Evolutionary conservation across 116 monocot species (phyloP), one percentile per base, ranked within the genome.

Genomic region (Zostera marina): DNA sequence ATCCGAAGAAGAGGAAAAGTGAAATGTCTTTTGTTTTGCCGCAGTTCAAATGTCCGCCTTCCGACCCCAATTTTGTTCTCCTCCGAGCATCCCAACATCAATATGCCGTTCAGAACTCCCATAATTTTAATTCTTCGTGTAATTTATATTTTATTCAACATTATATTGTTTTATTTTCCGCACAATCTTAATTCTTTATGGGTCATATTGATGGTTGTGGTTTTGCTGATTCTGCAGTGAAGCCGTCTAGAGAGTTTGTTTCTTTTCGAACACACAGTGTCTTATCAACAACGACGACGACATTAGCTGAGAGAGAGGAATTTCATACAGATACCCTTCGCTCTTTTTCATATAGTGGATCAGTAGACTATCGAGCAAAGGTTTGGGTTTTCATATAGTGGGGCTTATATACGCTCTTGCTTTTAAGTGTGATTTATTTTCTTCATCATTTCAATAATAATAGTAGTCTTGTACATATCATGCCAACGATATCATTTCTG

Each of bases 261-360:
- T 73, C 59, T 67, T 65, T 77, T 13, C 66, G 72, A 12, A 52
- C 25, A 9, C 69, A 69, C 8, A 74, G 76, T 54, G 42, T 64
- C 39, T 74, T 70, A 19, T 71, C 70, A 0, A 60, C 52, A 2
- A 21, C 71, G 42, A 63, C 60, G 42, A 48, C 73, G 21, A 52
- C 77, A 20, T 69, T 77, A 9, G 66, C 74, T 65, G 76, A 73
- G 55, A 32, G 63, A 9, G 79, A 79, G 41, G 74, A 71, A 64
- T 69, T 63, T 5, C 66, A 66, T 4, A 42, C 74, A 9, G 56
- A 76, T 53, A 52, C 66, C 17, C 11, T 74, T 42, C 55, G 59
- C 58, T 44, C 59, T 9, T 53, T 42, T 43, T 63, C 74, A 63
- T 66, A 61, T 22, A 42, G 56, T 49, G 64, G 62, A 16, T 2